Evolutionary conservation across 257 asterid genomes (phyloP).

Genomic region (Penstemon barbatus): DNA sequence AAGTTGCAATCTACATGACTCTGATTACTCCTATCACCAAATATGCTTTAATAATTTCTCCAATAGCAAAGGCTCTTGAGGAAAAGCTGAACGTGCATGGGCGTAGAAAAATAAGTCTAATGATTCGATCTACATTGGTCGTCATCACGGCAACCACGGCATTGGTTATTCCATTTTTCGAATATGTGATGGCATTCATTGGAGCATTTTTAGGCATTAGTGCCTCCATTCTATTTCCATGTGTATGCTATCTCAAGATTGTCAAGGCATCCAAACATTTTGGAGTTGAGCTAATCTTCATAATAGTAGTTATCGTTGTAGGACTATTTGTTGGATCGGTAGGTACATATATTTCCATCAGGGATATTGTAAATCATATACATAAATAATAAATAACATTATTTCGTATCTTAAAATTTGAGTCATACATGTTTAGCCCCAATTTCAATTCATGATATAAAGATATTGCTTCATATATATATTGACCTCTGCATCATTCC

Average conservation of each 20-base stretch:
- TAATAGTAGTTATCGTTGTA: constrained; percentile 27
- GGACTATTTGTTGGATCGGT: constrained; percentile 34
- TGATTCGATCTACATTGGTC: constrained; percentile 24
- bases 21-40: too few relatives aligned
- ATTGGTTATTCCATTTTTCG: constrained; percentile 33
- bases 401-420: too few relatives aligned
- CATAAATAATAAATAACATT: background rate
- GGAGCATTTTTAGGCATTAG: constrained; percentile 45
- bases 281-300: constrained; percentile 34
- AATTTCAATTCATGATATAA: too few relatives aligned
- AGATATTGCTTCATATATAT: too few relatives aligned
- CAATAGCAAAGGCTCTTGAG: too few relatives aligned
- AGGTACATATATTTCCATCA: constrained; percentile 47
- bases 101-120: too few relatives aligned
- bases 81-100: too few relatives aligned
- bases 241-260: constrained; percentile 53
- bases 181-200: constrained; percentile 50
- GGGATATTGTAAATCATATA: constrained; percentile 35
- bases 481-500: too few relatives aligned
- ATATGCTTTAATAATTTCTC: too few relatives aligned
- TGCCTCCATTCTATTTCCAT: constrained; percentile 46
- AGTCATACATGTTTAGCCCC: too few relatives aligned
- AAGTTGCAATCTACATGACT: too few relatives aligned
- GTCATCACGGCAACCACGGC: constrained; percentile 20
- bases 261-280: constrained; percentile 22